phyloP scores from a whole-genome alignment of 2,329 filamentous ascomycete species.

The Alternaria gaisen region DNA sequence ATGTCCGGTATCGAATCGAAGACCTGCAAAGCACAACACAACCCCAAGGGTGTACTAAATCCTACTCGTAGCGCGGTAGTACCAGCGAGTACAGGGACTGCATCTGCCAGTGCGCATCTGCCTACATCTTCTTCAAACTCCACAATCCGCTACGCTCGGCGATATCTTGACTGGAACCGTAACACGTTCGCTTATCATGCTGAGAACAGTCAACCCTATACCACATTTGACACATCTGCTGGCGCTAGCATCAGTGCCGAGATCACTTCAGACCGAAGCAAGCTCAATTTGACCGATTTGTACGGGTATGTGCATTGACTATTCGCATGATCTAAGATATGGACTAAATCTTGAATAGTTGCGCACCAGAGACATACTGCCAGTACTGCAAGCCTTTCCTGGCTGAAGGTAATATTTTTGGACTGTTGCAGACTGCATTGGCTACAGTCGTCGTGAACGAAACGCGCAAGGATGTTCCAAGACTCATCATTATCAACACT shows the following conservation, averaged over 20 bases:
- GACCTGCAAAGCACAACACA: constrained; percentile 54
- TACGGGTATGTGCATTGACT: constrained; percentile 54
- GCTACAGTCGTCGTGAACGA: constrained; percentile 63
- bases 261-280: constrained; percentile 61
- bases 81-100: constrained; percentile 40
- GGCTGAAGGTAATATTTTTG: constrained; percentile 64
- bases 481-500: constrained; percentile 69
- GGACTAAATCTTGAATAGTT: constrained; percentile 37
- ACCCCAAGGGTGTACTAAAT: constrained; percentile 55
- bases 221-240: constrained; percentile 59
- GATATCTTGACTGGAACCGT: constrained; percentile 75
- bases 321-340: background rate
- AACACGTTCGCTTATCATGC: constrained; percentile 72
- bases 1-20: constrained; percentile 65
- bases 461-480: constrained; percentile 59
- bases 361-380: constrained; percentile 68
- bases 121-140: constrained; percentile 43
- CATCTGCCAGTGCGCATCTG: constrained; percentile 42
- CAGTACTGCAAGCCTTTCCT: constrained; percentile 64
- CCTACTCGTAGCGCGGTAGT: constrained; percentile 50
- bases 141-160: constrained; percentile 62
- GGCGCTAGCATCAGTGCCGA: constrained; percentile 59
- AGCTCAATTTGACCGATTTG: constrained; percentile 64
- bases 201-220: constrained; percentile 56
- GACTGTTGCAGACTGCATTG: constrained; percentile 62